Conservation (phyloP, 768 basidiomycete species). For the Mycena crocata region DNA sequence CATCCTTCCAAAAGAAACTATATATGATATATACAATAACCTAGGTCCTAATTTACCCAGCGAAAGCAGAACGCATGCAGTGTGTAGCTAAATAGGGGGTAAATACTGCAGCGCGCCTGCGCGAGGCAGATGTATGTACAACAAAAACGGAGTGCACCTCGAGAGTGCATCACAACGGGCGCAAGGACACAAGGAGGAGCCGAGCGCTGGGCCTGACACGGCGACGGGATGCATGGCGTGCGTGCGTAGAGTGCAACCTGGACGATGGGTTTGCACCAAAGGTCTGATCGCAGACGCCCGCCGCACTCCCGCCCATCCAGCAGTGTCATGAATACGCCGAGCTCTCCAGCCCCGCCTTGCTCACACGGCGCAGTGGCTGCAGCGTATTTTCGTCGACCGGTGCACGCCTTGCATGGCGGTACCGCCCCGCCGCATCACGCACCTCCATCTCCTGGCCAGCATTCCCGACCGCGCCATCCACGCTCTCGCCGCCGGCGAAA, state of each 20-base stretch:
- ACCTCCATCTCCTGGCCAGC: constrained; percentile 89
- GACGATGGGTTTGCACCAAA: no score
- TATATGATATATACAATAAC: background rate
- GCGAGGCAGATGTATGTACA: constrained; percentile 16
- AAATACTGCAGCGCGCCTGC: constrained; percentile 2
- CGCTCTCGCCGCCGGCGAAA: constrained; percentile 52
- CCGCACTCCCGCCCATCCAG: no score
- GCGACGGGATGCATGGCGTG: no score
- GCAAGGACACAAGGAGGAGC: background rate
- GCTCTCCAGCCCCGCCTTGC: constrained; percentile 93
- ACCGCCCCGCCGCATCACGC: constrained; percentile 85
- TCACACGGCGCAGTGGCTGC: constrained; percentile 90
- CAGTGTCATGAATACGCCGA: constrained; percentile 44
- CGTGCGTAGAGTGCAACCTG: no score
- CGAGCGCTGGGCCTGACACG: no score
- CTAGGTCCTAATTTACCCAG: background rate
- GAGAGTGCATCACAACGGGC: background rate
- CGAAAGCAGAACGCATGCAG: background rate
- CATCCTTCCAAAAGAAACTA: background rate
- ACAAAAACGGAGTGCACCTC: background rate
- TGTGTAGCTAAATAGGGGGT: background rate
- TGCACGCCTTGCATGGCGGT: constrained; percentile 86
- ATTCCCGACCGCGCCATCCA: constrained; percentile 67
- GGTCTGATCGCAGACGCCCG: no score
- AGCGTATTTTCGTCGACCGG: constrained; percentile 90